A percentile compares a stretch with the other conserved stretches of the same genome.
Evolutionary conservation across 1,139 yeast genomes (phyloP).

Genomic region (Taphrina wiesneri): DNA sequence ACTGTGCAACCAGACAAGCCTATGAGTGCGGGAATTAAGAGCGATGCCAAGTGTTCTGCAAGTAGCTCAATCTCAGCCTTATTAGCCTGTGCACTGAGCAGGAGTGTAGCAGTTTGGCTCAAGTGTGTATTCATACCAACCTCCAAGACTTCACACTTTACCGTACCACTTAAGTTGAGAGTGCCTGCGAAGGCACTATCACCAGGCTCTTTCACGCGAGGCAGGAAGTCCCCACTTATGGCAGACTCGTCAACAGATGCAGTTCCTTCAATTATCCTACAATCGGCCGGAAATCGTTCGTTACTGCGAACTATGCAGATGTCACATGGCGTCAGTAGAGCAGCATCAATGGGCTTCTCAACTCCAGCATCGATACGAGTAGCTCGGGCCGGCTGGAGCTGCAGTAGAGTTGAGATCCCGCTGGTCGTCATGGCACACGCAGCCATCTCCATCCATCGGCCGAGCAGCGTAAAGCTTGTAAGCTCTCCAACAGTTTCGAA

Average conservation of each 20-base stretch:
- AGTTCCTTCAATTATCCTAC: constrained; percentile 68
- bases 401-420: constrained; percentile 75
- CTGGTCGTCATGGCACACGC: constrained; percentile 93
- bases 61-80: constrained; percentile 88
- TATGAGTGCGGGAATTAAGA: constrained; percentile 78
- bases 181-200: constrained; percentile 84
- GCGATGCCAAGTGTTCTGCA: constrained; percentile 81
- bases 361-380: constrained; percentile 54
- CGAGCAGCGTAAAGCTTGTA: constrained; percentile 75
- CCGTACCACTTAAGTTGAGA: constrained; percentile 67
- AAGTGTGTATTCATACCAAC: constrained; percentile 84
- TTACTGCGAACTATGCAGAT: constrained; percentile 81
- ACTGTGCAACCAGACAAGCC: constrained; percentile 65
- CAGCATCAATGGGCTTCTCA: constrained; percentile 51
- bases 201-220: constrained; percentile 63
- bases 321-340: constrained; percentile 73
- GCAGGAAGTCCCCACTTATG: constrained; percentile 84
- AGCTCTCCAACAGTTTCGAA: constrained; percentile 90
- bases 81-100: constrained; percentile 82
- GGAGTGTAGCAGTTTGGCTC: constrained; percentile 79
- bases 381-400: constrained; percentile 78
- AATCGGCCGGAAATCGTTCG: constrained; percentile 88
- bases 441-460: constrained; percentile 84
- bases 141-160: constrained; percentile 65
- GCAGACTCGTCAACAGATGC: constrained; percentile 85